Conservation (phyloP, 1,284 basidiomycete genomes). For the Fistulina hepatica region DNA sequence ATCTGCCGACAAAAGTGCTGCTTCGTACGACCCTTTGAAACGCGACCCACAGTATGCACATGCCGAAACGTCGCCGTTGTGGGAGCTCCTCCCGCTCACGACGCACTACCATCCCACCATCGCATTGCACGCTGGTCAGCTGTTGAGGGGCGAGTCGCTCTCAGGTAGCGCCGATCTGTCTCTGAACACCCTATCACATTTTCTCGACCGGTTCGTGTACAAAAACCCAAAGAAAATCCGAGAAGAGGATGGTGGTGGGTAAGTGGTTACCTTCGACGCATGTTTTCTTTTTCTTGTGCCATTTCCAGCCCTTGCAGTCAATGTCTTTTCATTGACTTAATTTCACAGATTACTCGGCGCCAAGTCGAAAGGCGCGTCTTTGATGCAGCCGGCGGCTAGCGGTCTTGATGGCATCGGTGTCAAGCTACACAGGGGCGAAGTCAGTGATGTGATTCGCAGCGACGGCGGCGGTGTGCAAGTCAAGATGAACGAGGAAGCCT, state of each 20-base stretch:
- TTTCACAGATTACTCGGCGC: too few relatives aligned
- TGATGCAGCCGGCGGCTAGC: constrained; percentile 90
- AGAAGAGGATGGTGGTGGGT: constrained; percentile 16
- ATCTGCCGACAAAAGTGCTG: too few relatives aligned
- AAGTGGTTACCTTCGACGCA: constrained; percentile 14
- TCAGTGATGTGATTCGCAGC: constrained; percentile 47
- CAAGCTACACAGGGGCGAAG: constrained; percentile 63
- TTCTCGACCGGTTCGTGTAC: constrained; percentile 84
- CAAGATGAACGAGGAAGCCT: constrained; percentile 69
- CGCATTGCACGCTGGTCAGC: constrained; percentile 75
- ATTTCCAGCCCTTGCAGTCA: too few relatives aligned
- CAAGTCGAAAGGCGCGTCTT: constrained; percentile 66
- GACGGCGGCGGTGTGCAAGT: constrained; percentile 35
- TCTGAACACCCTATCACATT: constrained; percentile 87
- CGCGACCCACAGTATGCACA: constrained; percentile 86
- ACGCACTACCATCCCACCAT: constrained; percentile 90
- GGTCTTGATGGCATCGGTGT: constrained; percentile 55
- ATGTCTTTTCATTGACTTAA: too few relatives aligned
- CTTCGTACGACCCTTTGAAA: constrained; percentile 85
- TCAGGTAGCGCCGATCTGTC: constrained; percentile 83
- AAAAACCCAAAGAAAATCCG: constrained; percentile 85
- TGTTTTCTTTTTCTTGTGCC: too few relatives aligned
- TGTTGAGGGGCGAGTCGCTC: constrained; percentile 61
- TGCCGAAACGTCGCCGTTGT: constrained; percentile 74
- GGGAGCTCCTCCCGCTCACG: constrained; percentile 78